phyloP scores from a whole-genome alignment of 2,329 filamentous ascomycete species.

The Cladosporium sphaerospermum region DNA sequence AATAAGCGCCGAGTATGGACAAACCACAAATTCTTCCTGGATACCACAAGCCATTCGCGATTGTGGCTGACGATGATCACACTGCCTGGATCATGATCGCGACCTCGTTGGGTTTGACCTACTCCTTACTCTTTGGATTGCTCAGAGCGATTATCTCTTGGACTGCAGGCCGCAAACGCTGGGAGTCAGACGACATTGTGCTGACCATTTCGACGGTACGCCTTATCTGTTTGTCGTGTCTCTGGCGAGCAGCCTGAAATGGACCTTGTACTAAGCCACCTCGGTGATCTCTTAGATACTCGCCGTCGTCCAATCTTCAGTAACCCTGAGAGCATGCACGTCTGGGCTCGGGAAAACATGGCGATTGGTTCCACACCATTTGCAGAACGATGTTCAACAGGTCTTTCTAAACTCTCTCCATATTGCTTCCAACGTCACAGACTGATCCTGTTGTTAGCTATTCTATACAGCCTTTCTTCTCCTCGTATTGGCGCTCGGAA shows the following conservation, averaged over 20 bases:
- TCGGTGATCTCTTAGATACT: not conserved
- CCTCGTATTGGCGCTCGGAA: conserved; percentile 11
- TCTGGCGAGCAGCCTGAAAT: too few relatives aligned
- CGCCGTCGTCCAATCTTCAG: conserved; percentile 12
- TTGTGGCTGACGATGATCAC: conserved; percentile 13
- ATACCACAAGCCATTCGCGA: conserved; percentile 12
- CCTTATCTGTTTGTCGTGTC: too few relatives aligned
- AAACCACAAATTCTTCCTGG: not conserved
- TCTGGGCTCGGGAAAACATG: conserved; percentile 13
- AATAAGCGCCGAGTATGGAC: not conserved
- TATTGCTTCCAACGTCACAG: conserved; percentile 11
- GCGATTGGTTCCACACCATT: conserved; percentile 11
- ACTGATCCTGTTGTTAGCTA: not conserved
- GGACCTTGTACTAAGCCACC: too few relatives aligned
- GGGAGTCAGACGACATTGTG: conserved; percentile 11
- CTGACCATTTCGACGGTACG: conserved; percentile 10
- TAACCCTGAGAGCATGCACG: conserved; percentile 13
- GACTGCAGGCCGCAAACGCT: conserved; percentile 4
- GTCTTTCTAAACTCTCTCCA: conserved; percentile 2
- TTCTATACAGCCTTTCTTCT: conserved; percentile 14
- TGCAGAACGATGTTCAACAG: conserved; percentile 4
- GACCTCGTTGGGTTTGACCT: conserved; percentile 10
- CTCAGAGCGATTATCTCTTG: conserved; percentile 10
- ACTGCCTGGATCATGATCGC: conserved; percentile 15
- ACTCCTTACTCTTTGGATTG: conserved; percentile 7